Evolutionary conservation across 805 yeast species (phyloP).

Genomic region (Cephaloascus albidus): DNA sequence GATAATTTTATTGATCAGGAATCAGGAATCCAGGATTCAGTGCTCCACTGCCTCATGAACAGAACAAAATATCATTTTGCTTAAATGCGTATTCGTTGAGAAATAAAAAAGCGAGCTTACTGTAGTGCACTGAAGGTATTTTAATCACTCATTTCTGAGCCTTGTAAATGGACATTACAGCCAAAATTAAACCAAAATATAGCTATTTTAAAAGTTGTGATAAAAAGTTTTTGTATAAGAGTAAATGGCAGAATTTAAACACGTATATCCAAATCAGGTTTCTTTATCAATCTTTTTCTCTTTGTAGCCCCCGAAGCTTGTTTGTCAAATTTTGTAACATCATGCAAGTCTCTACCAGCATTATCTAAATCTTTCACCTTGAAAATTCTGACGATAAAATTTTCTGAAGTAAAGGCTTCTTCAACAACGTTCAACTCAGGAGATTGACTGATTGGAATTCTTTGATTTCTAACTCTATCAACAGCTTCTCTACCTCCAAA

Average conservation of each 20-base stretch:
- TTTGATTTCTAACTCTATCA: slow-evolving; percentile 88
- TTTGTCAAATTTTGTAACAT: slow-evolving; percentile 47
- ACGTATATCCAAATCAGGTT: slow-evolving; percentile 46
- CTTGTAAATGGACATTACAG: too few species aligned
- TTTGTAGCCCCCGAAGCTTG: slow-evolving; percentile 22
- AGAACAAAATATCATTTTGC: too few species aligned
- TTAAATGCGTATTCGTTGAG: too few species aligned
- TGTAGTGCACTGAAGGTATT: too few species aligned
- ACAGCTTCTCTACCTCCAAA: slow-evolving; percentile 50
- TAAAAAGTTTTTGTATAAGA: too few species aligned
- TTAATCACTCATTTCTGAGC: too few species aligned
- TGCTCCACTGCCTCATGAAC: too few species aligned
- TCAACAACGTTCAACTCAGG: slow-evolving; percentile 66
- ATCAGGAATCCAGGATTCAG: too few species aligned
- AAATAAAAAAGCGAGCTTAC: too few species aligned
- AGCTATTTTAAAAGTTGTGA: too few species aligned
- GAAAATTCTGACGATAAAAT: slow-evolving; percentile 94
- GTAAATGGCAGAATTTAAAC: slow-evolving; percentile 18
- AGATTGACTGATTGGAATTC: slow-evolving; percentile 41
- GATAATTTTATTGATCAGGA: too few species aligned
- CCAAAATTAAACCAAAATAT: too few species aligned
- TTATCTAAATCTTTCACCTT: slow-evolving; percentile 84
- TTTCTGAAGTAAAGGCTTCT: slow-evolving; percentile 91
- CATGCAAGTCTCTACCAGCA: slow-evolving; percentile 68
- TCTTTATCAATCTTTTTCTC: slow-evolving; percentile 34